Conservation (phyloP, 805 yeast genomes). For the Sungouiozyma ichnusensis region DNA sequence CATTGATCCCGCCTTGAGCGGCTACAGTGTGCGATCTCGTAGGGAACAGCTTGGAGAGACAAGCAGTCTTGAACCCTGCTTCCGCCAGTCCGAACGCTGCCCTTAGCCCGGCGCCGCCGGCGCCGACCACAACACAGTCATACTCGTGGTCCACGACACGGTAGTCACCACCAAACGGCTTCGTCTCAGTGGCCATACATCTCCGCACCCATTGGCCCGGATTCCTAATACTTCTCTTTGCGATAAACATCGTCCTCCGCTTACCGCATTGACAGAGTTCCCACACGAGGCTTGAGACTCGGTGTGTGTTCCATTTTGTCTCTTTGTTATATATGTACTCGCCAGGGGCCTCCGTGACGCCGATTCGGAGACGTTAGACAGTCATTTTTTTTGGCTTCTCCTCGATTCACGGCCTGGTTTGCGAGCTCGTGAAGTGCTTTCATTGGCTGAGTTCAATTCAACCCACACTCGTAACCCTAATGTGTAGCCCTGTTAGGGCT, state of each 20-base stretch:
- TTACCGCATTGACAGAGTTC: no score
- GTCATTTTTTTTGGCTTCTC: neutral
- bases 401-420: no score
- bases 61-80: conserved; percentile 95
- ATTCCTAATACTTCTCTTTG: neutral
- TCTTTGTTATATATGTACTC: neutral
- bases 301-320: no score
- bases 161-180: conserved; percentile 35
- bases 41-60: conserved; percentile 93
- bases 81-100: conserved; percentile 97
- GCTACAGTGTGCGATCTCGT: conserved; percentile 98
- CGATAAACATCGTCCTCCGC: neutral
- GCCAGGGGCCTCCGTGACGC: neutral
- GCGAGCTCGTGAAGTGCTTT: no score
- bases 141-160: conserved; percentile 95
- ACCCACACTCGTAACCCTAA: no score
- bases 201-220: neutral
- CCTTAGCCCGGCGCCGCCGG: conserved; percentile 98
- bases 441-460: no score
- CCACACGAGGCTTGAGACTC: no score
- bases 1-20: conserved; percentile 99
- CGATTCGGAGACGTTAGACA: neutral
- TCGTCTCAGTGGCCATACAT: neutral
- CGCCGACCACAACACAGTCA: conserved; percentile 96
- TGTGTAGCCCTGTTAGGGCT: no score